phyloP scores from a whole-genome alignment of 177 flowering plant genomes.

The Vitis hybrid region DNA sequence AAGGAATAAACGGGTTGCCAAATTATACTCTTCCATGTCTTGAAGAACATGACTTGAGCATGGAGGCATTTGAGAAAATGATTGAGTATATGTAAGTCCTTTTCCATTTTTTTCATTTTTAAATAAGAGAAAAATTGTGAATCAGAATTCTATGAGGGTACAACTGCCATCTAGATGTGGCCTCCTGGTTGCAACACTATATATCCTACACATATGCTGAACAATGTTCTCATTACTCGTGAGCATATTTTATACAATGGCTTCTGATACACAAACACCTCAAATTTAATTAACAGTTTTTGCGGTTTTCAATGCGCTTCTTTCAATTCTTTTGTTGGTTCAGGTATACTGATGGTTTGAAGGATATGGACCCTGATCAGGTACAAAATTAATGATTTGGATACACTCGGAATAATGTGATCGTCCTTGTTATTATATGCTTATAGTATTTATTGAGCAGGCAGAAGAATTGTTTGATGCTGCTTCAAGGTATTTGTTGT shows the following conservation, averaged over 20 bases:
- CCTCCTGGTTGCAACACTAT: neutral
- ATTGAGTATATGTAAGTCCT: conserved; percentile 87
- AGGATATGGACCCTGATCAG: conserved; percentile 86
- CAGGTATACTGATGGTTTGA: conserved; percentile 96
- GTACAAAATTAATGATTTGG: conserved; percentile 31
- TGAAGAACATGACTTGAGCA: conserved; percentile 86
- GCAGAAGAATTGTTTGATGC: conserved; percentile 98
- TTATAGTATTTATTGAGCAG: conserved; percentile 37
- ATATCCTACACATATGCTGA: neutral
- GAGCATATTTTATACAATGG: no score
- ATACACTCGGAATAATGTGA: neutral
- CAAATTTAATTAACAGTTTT: neutral
- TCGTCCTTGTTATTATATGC: neutral
- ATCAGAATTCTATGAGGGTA: neutral
- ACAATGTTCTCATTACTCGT: no score
- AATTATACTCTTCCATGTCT: conserved; percentile 61
- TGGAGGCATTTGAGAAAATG: conserved; percentile 87
- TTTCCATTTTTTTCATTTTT: neutral
- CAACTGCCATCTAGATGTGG: neutral
- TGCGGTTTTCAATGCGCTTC: conserved; percentile 6
- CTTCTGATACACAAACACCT: no score
- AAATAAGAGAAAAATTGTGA: neutral
- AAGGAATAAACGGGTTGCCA: conserved; percentile 52
- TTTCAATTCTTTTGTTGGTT: conserved; percentile 11
- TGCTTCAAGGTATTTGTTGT: conserved; percentile 91